These are phyloP conservation scores for Coemansia sp. DNA, from an alignment of 192 early-diverging fungal species.

Conservation along the genomic window DNA sequence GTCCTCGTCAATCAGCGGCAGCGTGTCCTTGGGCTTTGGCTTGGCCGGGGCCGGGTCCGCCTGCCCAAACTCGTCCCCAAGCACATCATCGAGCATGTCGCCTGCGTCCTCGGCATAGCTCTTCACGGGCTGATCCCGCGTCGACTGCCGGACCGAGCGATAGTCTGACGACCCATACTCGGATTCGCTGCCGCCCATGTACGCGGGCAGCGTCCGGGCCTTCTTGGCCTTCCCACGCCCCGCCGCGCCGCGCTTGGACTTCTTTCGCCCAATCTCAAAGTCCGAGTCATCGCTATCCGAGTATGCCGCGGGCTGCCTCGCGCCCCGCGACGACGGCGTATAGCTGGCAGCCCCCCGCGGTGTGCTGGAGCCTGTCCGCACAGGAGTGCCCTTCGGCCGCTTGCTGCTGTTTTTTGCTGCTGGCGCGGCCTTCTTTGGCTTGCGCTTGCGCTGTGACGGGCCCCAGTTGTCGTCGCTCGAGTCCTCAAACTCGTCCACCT, in stretches of 20 bases:
- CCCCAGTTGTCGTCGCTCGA: slow-evolving; percentile 50
- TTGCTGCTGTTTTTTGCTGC: slow-evolving; percentile 24
- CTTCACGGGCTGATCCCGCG: slow-evolving; percentile 31
- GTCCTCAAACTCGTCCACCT: slow-evolving; percentile 28
- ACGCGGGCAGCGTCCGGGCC: slow-evolving; percentile 21
- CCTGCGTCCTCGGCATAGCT: slow-evolving; percentile 47
- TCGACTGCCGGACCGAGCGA: slow-evolving; percentile 36
- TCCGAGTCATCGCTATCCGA: slow-evolving; percentile 47
- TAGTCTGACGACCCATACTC: slow-evolving; percentile 45
- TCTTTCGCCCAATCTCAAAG: slow-evolving; percentile 24
- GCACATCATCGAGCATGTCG: slow-evolving; percentile 36
- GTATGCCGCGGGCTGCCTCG: slow-evolving; percentile 13
- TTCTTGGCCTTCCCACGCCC: slow-evolving; percentile 31
- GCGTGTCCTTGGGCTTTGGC: slow-evolving; percentile 16
- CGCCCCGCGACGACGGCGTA: background rate
- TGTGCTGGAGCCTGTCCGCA: background rate
- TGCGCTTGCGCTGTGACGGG: slow-evolving; percentile 41
- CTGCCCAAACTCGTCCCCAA: slow-evolving; percentile 32
- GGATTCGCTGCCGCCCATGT: slow-evolving; percentile 43
- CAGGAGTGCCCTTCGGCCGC: slow-evolving; percentile 41
- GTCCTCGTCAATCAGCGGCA: slow-evolving; percentile 40
- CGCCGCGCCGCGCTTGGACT: slow-evolving; percentile 22
- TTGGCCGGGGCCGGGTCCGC: slow-evolving; percentile 7
- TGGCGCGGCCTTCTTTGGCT: slow-evolving; percentile 25
- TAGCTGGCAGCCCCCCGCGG: background rate